phyloP scores from a whole-genome alignment of 2,329 filamentous ascomycete species.

The Diaporthe destruens region DNA sequence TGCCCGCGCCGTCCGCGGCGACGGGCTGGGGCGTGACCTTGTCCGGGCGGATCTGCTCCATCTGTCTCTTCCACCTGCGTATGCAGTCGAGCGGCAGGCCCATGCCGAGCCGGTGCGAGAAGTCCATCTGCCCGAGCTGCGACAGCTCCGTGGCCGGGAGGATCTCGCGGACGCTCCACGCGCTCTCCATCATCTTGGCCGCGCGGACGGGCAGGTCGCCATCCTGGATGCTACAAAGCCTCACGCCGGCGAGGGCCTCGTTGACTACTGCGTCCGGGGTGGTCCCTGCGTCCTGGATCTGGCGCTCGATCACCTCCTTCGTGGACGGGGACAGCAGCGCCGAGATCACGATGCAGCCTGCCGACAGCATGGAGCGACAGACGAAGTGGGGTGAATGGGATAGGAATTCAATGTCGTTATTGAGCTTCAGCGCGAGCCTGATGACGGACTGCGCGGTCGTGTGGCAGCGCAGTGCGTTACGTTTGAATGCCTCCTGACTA shows the following conservation, averaged over 20 bases:
- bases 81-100: constrained; percentile 65
- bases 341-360: constrained; percentile 60
- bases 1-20: constrained; percentile 3
- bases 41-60: constrained; percentile 55
- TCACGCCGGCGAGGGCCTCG: constrained; percentile 52
- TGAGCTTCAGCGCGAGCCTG: constrained; percentile 57
- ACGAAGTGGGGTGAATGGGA: constrained; percentile 63
- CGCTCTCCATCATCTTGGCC: constrained; percentile 62
- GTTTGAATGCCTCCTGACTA: constrained; percentile 55
- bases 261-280: constrained; percentile 37
- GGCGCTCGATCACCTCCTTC: constrained; percentile 51
- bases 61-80: constrained; percentile 58
- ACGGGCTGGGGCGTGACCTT: constrained; percentile 43
- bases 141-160: constrained; percentile 55
- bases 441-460: constrained; percentile 62
- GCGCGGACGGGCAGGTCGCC: constrained; percentile 62
- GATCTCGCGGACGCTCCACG: constrained; percentile 57
- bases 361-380: constrained; percentile 60
- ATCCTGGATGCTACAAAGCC: constrained; percentile 61
- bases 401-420: constrained; percentile 56
- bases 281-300: constrained; percentile 43
- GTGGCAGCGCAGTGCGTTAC: constrained; percentile 61
- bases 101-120: constrained; percentile 61
- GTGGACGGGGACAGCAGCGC: constrained; percentile 60
- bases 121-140: constrained; percentile 54